Conservation (phyloP, 2,329 filamentous ascomycete species). For the Taxawa tesnikishii region DNA sequence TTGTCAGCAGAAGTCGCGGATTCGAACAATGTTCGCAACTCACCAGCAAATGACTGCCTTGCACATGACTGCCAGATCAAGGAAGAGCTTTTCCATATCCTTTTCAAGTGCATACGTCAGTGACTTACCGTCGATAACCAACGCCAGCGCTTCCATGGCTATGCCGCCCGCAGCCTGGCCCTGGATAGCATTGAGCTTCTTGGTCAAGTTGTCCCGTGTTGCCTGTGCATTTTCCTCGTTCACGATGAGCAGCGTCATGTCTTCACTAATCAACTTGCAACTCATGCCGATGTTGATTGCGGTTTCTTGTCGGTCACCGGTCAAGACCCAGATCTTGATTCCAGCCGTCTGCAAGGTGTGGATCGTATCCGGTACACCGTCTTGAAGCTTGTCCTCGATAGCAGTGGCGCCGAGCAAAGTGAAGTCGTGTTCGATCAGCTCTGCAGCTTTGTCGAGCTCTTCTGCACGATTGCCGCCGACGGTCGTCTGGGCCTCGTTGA, state of each 20-base stretch:
- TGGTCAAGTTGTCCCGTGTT: slow-evolving; percentile 79
- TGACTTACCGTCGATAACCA: slow-evolving; percentile 94
- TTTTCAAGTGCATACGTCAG: slow-evolving; percentile 87
- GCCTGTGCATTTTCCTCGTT: slow-evolving; percentile 75
- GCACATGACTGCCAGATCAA: slow-evolving; percentile 88
- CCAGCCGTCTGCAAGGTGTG: slow-evolving; percentile 92
- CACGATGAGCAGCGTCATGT: slow-evolving; percentile 94
- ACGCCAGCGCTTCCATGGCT: slow-evolving; percentile 74
- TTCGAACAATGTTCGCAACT: slow-evolving; percentile 12
- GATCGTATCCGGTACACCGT: slow-evolving; percentile 95
- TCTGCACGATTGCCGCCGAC: slow-evolving; percentile 86
- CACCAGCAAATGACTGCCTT: slow-evolving; percentile 93
- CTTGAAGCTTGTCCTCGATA: slow-evolving; percentile 93
- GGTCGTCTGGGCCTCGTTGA: slow-evolving; percentile 77
- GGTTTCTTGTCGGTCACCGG: slow-evolving; percentile 93
- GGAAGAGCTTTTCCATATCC: slow-evolving; percentile 83
- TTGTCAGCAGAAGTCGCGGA: background rate
- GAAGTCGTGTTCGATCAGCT: slow-evolving; percentile 88
- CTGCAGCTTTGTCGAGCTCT: slow-evolving; percentile 91
- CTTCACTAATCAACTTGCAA: slow-evolving; percentile 94
- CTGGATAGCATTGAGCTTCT: slow-evolving; percentile 83
- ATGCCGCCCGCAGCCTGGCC: slow-evolving; percentile 66
- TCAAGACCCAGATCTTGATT: slow-evolving; percentile 98
- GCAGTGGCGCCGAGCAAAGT: slow-evolving; percentile 87
- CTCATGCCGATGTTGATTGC: slow-evolving; percentile 99